Base-by-base conservation (phyloP, 495 filamentous ascomycete species). In the Evernia prunastri region DNA sequence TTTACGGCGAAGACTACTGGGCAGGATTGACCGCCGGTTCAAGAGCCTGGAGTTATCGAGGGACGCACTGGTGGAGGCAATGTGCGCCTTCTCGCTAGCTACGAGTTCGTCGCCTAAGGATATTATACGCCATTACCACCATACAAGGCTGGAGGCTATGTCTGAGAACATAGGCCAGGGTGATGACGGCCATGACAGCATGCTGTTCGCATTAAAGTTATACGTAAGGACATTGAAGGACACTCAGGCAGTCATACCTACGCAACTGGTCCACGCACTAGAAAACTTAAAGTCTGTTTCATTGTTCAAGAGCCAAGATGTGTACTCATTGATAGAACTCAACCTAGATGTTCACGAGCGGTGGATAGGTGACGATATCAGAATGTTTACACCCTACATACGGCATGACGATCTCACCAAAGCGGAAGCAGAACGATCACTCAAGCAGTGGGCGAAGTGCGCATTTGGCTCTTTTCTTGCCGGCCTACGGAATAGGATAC, bases 311-410 rank as follows among this genome's bases (percentile, higher is more conserved):
- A 88, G 94, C 68, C 76, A 81, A 12, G 83, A 87, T 17, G 73
- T 97, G 17, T 78, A 78, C 37, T 75, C 70, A 0, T 65, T 94
- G 27, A 82, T 88, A 56, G 89, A 88, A 7, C 76, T 97, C 12
- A 82, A 89, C 42, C 75, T 98, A n/a, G 92, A 95, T 68, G 72
- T 94, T 40, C 85, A 93, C 67, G 86, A 85, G 59, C 80, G 83
- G 45, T 97, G 90, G 90, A 86, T 95, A 43, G 82, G 89, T 9
- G 85, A 91, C 17, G 91, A 96, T 58, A 88, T 97, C 37, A 82
- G 81, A 37, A 89, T 87, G 58, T 97, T 95, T 74, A 95, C 86
- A 0, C 95, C 94, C 0, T 96, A 91, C 78, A 89, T 96, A 56
- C 86, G 91, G 37, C 83, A 95, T 66, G 91, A 92, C 62, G 90